Percentiles rank a stretch among this genome's conserved stretches.
phyloP scores from a whole-genome alignment of 2,329 filamentous ascomycete genomes.

The Xylariaceae sp. region DNA sequence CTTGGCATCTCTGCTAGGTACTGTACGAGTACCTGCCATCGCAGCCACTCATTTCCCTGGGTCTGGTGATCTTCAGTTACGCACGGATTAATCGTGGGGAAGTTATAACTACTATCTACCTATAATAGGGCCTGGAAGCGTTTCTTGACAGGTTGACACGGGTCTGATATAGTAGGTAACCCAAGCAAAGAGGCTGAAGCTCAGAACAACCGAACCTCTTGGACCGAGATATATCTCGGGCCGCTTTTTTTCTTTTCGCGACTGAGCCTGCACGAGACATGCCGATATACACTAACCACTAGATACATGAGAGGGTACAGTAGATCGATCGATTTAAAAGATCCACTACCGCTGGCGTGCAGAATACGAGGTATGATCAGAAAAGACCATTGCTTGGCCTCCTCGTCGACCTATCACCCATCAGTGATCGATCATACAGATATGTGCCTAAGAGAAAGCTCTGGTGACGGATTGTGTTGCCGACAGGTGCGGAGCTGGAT shows the following conservation, averaged over 20 bases:
- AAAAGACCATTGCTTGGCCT: background rate
- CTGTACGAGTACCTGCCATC: background rate
- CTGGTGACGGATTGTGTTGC: no score
- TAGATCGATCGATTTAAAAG: slow-evolving; percentile 7
- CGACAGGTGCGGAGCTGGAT: no score
- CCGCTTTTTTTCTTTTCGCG: no score
- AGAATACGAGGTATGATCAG: slow-evolving; percentile 14
- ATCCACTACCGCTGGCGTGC: slow-evolving; percentile 1
- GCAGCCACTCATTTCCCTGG: background rate
- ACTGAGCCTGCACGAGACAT: background rate
- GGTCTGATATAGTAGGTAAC: background rate
- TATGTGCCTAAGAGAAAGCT: no score
- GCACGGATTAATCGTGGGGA: background rate
- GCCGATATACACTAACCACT: background rate
- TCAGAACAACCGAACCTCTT: no score
- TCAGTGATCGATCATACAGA: background rate
- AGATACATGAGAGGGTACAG: background rate
- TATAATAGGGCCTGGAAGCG: background rate
- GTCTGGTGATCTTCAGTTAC: background rate
- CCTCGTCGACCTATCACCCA: background rate
- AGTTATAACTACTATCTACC: background rate
- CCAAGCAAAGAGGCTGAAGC: no score
- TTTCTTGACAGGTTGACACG: background rate
- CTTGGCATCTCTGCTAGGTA: background rate
- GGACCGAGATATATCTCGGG: background rate